Evolutionary conservation across 495 filamentous ascomycete species (phyloP), one percentile per base, ranked within the genome.

Genomic region (Poronia punctata): DNA sequence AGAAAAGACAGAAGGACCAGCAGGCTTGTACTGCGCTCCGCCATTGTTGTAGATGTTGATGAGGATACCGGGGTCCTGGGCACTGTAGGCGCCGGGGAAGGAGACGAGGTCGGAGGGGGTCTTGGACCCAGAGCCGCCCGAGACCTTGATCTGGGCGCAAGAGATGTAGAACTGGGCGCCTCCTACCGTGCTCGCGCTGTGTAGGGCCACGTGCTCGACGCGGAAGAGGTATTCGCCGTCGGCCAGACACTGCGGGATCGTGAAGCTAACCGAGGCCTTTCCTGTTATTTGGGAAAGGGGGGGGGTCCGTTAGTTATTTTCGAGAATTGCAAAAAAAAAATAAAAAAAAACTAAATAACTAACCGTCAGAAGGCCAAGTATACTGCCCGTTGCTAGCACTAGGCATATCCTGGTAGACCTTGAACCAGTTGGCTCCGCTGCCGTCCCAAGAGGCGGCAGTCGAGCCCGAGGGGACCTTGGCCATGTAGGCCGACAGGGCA

Each of bases 211-310:
- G 44, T 77, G 73, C 60, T 80, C 78, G 16, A 71, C 68, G 7
- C 76, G 67, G 30, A 80, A 57, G 12, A 82, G 70, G 56, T 81
- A 81, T 31, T 77, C 67, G 36, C 76, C 76, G 24, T 69, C 53
- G 3, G 66, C 62, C 5, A 76, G 59, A 32, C 64, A 66, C 23
- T 63, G 53, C 21, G 73, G 75, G 38, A 76, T 67, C 12, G 40
- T 64, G 43, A 76, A 67, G 37, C 56, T 47, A 35, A 76, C 48
- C 14, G 54, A 43, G 1, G 44, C 9, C 16, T 53, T 52, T 36
- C 62, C 65, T 56, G 40, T 4, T 7, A n/a, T 29, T 18, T 11
- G 5, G 5, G 21, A 19, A 11, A 14, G 22, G 10, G 16, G 12
- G 29, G 15, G 33, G 17, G 7, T 8, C 49, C 11, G 17, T 4